Conservation (phyloP, 2,329 filamentous ascomycete genomes). For the Beauveria varroae region DNA sequence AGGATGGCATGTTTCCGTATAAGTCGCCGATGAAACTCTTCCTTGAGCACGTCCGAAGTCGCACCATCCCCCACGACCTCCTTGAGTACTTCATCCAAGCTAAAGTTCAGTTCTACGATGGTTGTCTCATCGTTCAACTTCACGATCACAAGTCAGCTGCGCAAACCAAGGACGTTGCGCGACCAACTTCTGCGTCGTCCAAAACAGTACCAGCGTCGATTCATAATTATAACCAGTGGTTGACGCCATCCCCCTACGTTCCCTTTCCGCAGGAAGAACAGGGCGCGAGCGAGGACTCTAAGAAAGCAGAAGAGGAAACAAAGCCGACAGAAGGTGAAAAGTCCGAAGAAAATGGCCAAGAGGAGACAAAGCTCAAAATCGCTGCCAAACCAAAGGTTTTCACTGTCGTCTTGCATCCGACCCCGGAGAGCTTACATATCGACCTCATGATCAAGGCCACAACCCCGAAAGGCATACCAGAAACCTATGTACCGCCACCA, state of each 20-base stretch:
- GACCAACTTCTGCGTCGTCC: slow-evolving; percentile 44
- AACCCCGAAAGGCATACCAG: slow-evolving; percentile 49
- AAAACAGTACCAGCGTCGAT: slow-evolving; percentile 70
- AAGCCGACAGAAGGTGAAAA: slow-evolving; percentile 16
- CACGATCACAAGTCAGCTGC: slow-evolving; percentile 71
- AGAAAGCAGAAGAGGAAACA: slow-evolving; percentile 29
- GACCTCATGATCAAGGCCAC: slow-evolving; percentile 71
- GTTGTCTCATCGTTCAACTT: slow-evolving; percentile 90
- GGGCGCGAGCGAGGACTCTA: slow-evolving; percentile 28
- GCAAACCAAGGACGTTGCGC: slow-evolving; percentile 51
- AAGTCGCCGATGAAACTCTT: slow-evolving; percentile 82
- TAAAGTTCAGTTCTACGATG: slow-evolving; percentile 82
- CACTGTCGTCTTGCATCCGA: slow-evolving; percentile 81
- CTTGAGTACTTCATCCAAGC: slow-evolving; percentile 66
- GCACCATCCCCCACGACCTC: slow-evolving; percentile 84
- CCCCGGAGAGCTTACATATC: slow-evolving; percentile 62
- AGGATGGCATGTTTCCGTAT: slow-evolving; percentile 87
- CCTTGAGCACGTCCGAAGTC: slow-evolving; percentile 66
- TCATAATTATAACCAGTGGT: slow-evolving; percentile 83
- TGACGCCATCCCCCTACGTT: slow-evolving; percentile 82
- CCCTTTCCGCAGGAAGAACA: slow-evolving; percentile 60
- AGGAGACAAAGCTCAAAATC: slow-evolving; percentile 30
- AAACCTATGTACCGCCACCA: slow-evolving; percentile 47
- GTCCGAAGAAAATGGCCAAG: slow-evolving; percentile 29
- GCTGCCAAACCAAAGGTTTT: slow-evolving; percentile 56